Conservation (phyloP, 129 eudicot genomes). For the Chrysanthemum seticuspe region DNA sequence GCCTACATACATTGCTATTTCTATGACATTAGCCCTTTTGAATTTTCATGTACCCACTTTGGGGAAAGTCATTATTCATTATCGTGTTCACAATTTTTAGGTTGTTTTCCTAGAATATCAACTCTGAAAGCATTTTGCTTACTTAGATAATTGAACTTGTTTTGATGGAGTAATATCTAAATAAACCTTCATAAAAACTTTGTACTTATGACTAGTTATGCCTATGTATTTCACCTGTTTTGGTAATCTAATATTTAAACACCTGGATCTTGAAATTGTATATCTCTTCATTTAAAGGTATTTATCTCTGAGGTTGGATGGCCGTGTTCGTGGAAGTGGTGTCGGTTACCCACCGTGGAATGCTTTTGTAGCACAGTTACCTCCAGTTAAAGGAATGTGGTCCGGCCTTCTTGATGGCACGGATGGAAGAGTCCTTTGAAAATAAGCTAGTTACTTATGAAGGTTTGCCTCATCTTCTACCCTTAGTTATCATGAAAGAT, state of each 20-base stretch:
- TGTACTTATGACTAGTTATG: background rate
- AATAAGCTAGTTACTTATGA: slow-evolving; percentile 14
- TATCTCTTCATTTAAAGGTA: slow-evolving; percentile 45
- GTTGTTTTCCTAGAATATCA: slow-evolving; percentile 4
- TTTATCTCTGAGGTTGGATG: slow-evolving; percentile 73
- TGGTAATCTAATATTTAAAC: background rate
- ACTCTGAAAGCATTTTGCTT: background rate
- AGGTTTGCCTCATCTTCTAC: slow-evolving; percentile 34
- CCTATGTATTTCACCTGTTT: background rate
- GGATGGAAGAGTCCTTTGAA: slow-evolving; percentile 84
- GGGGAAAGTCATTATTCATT: slow-evolving; percentile 3
- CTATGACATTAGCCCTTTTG: too few relatives aligned
- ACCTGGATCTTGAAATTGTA: slow-evolving; percentile 4
- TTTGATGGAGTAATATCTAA: background rate
- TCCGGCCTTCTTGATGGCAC: slow-evolving; percentile 95
- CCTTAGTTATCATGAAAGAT: background rate
- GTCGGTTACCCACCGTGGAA: slow-evolving; percentile 99
- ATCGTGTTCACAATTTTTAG: background rate
- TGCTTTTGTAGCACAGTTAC: slow-evolving; percentile 92
- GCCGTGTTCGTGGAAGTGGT: slow-evolving; percentile 98
- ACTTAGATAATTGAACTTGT: background rate
- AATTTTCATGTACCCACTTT: slow-evolving; percentile 12
- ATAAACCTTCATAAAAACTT: background rate
- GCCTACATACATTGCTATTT: too few relatives aligned
- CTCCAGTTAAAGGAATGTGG: slow-evolving; percentile 95